A percentile compares a stretch with the other conserved stretches of the same genome.
phyloP scores from a whole-genome alignment of 225 moss, liverwort and hornwort genomes.

The Climacium dendroides region DNA sequence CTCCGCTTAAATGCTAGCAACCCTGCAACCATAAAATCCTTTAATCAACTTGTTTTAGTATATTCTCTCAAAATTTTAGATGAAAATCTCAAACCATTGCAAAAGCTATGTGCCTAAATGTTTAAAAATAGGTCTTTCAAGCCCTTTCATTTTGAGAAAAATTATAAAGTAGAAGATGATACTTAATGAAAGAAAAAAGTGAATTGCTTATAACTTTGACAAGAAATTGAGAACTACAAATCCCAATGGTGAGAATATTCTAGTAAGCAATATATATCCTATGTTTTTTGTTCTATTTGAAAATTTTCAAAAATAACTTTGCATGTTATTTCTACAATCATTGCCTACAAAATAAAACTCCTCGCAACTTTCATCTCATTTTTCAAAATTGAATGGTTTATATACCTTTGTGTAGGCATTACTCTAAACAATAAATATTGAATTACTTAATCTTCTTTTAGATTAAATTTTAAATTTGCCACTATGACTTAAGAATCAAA shows the following conservation, averaged over 20 bases:
- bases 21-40: no score
- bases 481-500: not conserved
- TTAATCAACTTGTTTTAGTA: not conserved
- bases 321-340: not conserved
- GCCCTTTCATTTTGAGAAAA: not conserved
- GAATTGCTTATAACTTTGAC: not conserved
- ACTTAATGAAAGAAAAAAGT: not conserved
- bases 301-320: not conserved
- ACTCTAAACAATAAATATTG: not conserved
- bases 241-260: no score
- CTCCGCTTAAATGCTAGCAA: no score
- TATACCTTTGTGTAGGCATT: not conserved
- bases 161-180: not conserved
- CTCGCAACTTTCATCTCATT: not conserved
- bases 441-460: not conserved
- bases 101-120: no score
- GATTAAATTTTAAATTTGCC: not conserved
- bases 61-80: not conserved
- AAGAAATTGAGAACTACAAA: not conserved
- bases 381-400: not conserved
- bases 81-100: no score
- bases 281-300: not conserved
- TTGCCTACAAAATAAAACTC: not conserved
- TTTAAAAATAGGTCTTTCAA: no score
- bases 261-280: no score